phyloP scores from a whole-genome alignment of 2,329 filamentous ascomycete species.

The Fusarium sp. region DNA sequence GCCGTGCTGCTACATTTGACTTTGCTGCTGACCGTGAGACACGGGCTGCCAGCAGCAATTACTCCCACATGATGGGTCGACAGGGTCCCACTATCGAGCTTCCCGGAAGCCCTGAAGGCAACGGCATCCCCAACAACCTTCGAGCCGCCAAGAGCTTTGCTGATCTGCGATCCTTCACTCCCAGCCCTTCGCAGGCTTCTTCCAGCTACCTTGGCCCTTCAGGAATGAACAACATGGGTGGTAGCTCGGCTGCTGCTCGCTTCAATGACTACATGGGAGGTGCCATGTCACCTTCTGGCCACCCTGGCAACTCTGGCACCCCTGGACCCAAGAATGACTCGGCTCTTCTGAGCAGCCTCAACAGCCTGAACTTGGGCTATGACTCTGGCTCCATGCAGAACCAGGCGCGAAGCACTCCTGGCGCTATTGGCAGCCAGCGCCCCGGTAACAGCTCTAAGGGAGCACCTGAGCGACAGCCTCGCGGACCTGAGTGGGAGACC shows the following conservation, averaged over 20 bases:
- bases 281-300: conserved; percentile 47
- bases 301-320: conserved; percentile 49
- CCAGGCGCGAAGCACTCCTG: conserved; percentile 59
- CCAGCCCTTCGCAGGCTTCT: conserved; percentile 85
- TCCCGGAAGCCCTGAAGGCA: conserved; percentile 77
- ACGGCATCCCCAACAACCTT: conserved; percentile 77
- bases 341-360: conserved; percentile 58
- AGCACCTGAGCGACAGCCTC: conserved; percentile 70
- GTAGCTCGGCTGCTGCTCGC: conserved; percentile 51
- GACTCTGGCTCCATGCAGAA: conserved; percentile 54
- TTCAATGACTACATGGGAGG: conserved; percentile 58
- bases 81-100: conserved; percentile 88
- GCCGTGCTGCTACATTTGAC: conserved; percentile 95
- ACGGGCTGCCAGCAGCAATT: conserved; percentile 71
- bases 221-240: conserved; percentile 65
- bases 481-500: conserved; percentile 70
- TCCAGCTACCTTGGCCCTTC: conserved; percentile 73
- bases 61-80: conserved; percentile 76
- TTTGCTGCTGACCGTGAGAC: conserved; percentile 85
- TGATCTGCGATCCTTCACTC: conserved; percentile 92
- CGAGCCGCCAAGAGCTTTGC: conserved; percentile 96
- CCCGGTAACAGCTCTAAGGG: conserved; percentile 55
- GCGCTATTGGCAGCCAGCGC: conserved; percentile 73
- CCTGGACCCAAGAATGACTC: conserved; percentile 52
- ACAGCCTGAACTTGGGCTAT: conserved; percentile 61